Evolutionary conservation across 805 yeast genomes (phyloP), one percentile per base, ranked within the genome.

Genomic region (Candida krabiensis): DNA sequence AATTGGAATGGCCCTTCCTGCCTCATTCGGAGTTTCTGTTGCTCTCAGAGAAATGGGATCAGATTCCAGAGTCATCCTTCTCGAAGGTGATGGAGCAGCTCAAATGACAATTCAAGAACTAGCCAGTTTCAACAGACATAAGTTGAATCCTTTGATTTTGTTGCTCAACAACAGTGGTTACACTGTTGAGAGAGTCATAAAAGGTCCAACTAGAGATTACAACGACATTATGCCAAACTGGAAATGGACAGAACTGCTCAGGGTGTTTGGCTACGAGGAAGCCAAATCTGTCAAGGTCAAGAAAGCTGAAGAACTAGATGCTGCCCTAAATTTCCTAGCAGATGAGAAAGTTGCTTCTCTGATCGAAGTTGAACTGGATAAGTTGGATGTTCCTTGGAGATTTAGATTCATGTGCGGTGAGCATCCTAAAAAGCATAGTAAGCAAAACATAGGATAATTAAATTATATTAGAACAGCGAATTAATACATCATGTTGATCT

Each of bases 71-170:
- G 70, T 89, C 31, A 69, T 87, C 15, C 67, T 89, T 17, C 64
- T 87, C 13, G 89, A 86, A 67, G 96, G 97, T 39, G 97, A 90
- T 60, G 97, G 97, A 1, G 82, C 96, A 2, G 91, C 96, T 2
- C 96, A 87, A 67, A 86, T 90, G 96, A 88, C 96, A 4, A 70
- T 84, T 38, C 96, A 90, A 69, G 97, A 90, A 56, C 33, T 60
- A 12, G 44, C 61, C 11, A 53, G 50, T 25, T 60, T 50, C 37
- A 44, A 47, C 36, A 40, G 56, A 29, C 33, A 43, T 28, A 19
- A 28, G 4, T 69, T 83, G 28, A 75, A 75, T 25, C 87, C 95
- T 16, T 76, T 83, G 28, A 72, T 90, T 19, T 75, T 89, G 50
- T 62, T 90, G 36, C 67, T 88, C 63, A 90, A 90, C 64, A 90